These are phyloP conservation scores for Phylloporus rhodoxanthus DNA, from an alignment of 768 basidiomycete genomes.

Conservation along the genomic window DNA sequence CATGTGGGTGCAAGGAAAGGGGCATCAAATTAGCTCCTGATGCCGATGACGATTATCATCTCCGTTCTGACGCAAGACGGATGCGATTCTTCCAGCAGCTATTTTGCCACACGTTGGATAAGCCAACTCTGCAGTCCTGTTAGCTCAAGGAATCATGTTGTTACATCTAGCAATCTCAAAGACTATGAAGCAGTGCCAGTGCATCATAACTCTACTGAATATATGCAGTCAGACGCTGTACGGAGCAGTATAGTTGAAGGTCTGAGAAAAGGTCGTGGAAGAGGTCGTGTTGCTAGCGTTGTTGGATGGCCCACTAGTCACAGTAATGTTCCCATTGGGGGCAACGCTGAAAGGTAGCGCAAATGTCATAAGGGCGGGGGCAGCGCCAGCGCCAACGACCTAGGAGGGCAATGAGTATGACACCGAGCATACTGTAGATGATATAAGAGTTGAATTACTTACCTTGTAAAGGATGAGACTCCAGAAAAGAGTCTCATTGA, in stretches of 20 bases:
- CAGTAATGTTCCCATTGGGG: slow-evolving; percentile 39
- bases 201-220: background rate
- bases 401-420: slow-evolving; percentile 15
- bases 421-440: no score
- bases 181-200: no score
- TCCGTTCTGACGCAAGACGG: no score
- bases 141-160: no score
- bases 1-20: no score
- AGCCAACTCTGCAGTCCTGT: no score
- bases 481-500: slow-evolving; percentile 52
- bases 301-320: slow-evolving; percentile 43
- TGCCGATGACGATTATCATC: no score
- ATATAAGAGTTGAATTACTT: background rate
- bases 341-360: slow-evolving; percentile 48
- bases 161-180: no score
- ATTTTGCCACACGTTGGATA: no score
- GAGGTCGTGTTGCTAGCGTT: slow-evolving; percentile 52
- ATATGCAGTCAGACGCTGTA: slow-evolving; percentile 29
- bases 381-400: slow-evolving; percentile 46
- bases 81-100: no score
- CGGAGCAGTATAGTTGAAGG: slow-evolving; percentile 48
- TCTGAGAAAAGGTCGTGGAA: slow-evolving; percentile 42
- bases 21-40: no score
- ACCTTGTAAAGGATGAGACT: slow-evolving; percentile 39
- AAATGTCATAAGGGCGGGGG: slow-evolving; percentile 41